Percentiles rank a stretch among this genome's conserved stretches.
Conservation (phyloP, 257 asterid species). For the Gynochthodes officinalis region DNA sequence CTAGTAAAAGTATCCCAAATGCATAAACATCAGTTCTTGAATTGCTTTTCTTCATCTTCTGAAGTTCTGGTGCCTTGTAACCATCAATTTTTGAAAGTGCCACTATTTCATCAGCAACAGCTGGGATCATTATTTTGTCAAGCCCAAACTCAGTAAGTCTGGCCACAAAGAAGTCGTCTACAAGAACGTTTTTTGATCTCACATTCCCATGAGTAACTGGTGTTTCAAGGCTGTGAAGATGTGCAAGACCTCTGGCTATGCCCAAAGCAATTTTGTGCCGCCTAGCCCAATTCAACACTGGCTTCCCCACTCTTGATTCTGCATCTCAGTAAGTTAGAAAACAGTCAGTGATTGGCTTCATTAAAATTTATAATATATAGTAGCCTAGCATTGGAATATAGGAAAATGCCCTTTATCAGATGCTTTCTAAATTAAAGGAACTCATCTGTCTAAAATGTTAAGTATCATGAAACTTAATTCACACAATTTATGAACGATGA, state of each 20-base stretch:
- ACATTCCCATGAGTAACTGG: constrained; percentile 91
- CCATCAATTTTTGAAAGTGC: constrained; percentile 77
- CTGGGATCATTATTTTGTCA: constrained; percentile 78
- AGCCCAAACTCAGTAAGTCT: constrained; percentile 87
- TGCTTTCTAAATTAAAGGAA: not conserved
- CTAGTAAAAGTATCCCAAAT: constrained; percentile 80
- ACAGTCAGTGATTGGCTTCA: constrained; percentile 3
- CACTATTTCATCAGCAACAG: constrained; percentile 78
- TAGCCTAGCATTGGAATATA: not conserved
- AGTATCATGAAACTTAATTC: too few relatives aligned
- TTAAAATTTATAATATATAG: not conserved
- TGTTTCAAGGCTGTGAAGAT: constrained; percentile 79
- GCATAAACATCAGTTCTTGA: constrained; percentile 87
- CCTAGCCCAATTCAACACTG: constrained; percentile 84
- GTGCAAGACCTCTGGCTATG: constrained; percentile 82
- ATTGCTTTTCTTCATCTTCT: constrained; percentile 83
- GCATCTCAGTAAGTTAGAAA: constrained; percentile 15
- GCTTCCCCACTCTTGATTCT: constrained; percentile 90
- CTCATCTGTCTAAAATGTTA: not conserved
- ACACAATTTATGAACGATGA: not conserved
- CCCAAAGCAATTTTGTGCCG: constrained; percentile 93
- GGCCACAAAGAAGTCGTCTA: constrained; percentile 82
- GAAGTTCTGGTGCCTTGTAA: constrained; percentile 94
- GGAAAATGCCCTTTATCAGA: not conserved
- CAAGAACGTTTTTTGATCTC: constrained; percentile 73